These are phyloP conservation scores for Bisporella sp. DNA, from an alignment of 2,329 filamentous ascomycete genomes.

Conservation along the genomic window DNA sequence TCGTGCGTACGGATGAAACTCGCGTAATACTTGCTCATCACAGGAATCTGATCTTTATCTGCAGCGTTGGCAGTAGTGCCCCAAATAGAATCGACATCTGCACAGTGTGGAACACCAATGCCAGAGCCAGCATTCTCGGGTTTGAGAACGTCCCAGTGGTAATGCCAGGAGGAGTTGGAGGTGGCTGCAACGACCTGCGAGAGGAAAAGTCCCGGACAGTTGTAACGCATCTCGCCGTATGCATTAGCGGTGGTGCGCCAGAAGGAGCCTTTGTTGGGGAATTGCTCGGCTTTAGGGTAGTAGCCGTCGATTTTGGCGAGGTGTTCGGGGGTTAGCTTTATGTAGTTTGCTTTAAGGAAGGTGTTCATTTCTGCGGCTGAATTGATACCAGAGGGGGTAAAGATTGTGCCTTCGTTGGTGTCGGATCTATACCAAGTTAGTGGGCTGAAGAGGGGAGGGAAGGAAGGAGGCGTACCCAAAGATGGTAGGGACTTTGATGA, in stretches of 20 bases:
- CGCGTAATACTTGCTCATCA: constrained; percentile 66
- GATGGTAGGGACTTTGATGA: constrained; percentile 47
- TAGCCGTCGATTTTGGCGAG: constrained; percentile 43
- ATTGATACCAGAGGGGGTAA: constrained; percentile 43
- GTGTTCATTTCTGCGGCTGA: constrained; percentile 41
- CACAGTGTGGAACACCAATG: constrained; percentile 58
- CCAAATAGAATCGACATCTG: constrained; percentile 61
- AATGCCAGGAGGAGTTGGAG: not conserved
- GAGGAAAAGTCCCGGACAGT: constrained; percentile 11
- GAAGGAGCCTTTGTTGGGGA: constrained; percentile 45
- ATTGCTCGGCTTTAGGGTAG: constrained; percentile 43
- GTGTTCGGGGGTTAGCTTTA: constrained; percentile 43
- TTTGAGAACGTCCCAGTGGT: constrained; percentile 50
- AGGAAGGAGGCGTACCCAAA: constrained; percentile 26
- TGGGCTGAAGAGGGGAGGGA: not conserved
- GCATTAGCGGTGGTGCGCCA: constrained; percentile 52
- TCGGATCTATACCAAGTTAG: constrained; percentile 34
- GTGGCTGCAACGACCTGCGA: not conserved
- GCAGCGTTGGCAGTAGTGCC: constrained; percentile 57
- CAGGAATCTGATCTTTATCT: constrained; percentile 42
- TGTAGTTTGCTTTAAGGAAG: constrained; percentile 53
- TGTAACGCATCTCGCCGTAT: constrained; percentile 61
- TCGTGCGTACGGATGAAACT: constrained; percentile 62
- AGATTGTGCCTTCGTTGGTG: constrained; percentile 60
- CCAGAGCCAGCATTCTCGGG: constrained; percentile 43